Percentiles rank a stretch among this genome's conserved stretches.
Evolutionary conservation across 176 grass and related monocot genomes (phyloP).

Genomic region (Leersia perrieri): DNA sequence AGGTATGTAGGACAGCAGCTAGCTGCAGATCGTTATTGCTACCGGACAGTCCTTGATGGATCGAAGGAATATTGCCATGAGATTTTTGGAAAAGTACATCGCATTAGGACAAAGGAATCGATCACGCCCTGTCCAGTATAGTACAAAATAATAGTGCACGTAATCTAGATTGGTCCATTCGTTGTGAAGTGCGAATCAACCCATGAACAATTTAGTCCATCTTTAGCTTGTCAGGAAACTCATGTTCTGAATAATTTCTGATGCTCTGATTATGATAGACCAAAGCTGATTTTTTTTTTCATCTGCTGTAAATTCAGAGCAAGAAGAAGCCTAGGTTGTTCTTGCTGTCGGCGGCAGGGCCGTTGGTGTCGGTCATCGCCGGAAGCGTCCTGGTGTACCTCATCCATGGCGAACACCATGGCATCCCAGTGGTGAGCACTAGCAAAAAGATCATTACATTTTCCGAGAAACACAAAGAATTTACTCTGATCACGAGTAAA

Average conservation of each 20-base stretch:
- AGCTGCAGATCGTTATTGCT: background rate
- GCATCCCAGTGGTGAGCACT: slow-evolving; percentile 50
- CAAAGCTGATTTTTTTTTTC: background rate
- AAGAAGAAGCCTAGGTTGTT: slow-evolving; percentile 51
- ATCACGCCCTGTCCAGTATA: background rate
- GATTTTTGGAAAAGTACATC: background rate
- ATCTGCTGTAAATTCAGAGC: slow-evolving; percentile 25
- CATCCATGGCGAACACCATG: slow-evolving; percentile 55
- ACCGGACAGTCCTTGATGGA: background rate
- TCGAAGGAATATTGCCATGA: background rate
- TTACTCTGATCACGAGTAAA: background rate
- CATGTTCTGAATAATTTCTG: background rate
- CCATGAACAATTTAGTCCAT: background rate
- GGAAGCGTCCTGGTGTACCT: slow-evolving; percentile 53
- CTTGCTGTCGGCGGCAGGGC: slow-evolving; percentile 50
- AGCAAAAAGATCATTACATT: background rate
- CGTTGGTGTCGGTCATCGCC: slow-evolving; percentile 41
- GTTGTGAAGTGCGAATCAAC: too few species aligned
- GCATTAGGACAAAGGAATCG: background rate
- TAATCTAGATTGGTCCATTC: background rate
- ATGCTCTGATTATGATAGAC: background rate
- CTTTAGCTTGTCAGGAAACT: background rate
- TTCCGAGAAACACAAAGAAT: background rate
- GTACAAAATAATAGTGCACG: background rate
- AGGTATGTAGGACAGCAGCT: background rate